Percentiles rank a stretch among this genome's conserved stretches.
Evolutionary conservation across 352 stramenopile genomes (phyloP).

Genomic region (Phytophthora tentaculata): DNA sequence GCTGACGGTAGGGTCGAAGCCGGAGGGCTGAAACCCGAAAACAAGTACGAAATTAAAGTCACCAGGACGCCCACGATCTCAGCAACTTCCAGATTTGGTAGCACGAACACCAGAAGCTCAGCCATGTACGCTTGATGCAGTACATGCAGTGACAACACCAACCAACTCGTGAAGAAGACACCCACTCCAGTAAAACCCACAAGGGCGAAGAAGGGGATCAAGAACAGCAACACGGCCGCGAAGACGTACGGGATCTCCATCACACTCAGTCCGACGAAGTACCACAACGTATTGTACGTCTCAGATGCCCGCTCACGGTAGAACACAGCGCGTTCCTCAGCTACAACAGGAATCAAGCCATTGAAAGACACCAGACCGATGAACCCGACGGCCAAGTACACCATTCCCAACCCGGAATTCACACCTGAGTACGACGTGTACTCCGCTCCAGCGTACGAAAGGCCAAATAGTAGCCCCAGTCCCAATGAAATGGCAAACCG

Average conservation of each 20-base stretch:
- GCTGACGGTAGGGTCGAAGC: conserved; percentile 20
- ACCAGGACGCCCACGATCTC: conserved; percentile 26
- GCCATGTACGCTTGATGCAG: background rate
- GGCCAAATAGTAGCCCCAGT: background rate
- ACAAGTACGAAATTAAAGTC: background rate
- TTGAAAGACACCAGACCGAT: background rate
- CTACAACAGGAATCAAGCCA: background rate
- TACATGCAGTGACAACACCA: background rate
- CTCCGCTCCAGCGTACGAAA: background rate
- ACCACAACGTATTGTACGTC: background rate
- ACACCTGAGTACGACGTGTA: background rate
- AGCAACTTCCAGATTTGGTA: background rate
- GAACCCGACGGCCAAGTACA: background rate
- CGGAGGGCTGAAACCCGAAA: background rate
- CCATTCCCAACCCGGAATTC: background rate
- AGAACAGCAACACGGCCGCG: background rate
- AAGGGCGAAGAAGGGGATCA: background rate
- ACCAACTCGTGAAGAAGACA: background rate
- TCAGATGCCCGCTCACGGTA: background rate
- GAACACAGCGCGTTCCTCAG: background rate
- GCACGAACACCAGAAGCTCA: background rate
- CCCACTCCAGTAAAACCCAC: background rate
- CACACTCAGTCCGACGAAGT: background rate
- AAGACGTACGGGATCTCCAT: background rate
- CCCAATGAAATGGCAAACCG: background rate